These are phyloP conservation scores for Populus nigra DNA, from an alignment of 345 rosid species.

Conservation along the genomic window DNA sequence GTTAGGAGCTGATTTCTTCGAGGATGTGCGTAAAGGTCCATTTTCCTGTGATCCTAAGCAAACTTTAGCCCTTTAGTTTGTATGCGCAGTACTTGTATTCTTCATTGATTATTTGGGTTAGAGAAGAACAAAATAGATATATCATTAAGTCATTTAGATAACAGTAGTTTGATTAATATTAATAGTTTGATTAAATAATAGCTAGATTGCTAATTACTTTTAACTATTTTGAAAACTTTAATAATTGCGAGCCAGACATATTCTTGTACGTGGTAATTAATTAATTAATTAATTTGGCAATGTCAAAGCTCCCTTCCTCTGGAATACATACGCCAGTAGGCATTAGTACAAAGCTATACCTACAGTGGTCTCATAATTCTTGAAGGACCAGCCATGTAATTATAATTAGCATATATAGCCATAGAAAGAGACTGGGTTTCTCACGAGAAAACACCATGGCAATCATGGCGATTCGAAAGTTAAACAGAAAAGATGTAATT, in stretches of 20 bases:
- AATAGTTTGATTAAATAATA: too few species aligned
- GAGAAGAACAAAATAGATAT: neutral
- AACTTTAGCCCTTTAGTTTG: neutral
- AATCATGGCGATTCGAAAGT: constrained; percentile 3
- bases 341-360: neutral
- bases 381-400: neutral
- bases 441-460: neutral
- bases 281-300: neutral
- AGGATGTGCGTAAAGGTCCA: neutral
- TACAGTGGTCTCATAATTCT: neutral
- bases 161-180: too few species aligned
- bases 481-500: neutral
- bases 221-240: neutral
- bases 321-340: neutral
- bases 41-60: neutral
- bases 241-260: neutral
- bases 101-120: neutral
- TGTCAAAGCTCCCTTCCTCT: neutral
- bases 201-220: neutral
- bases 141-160: too few species aligned
- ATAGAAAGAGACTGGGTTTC: neutral
- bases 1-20: neutral
- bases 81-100: neutral
- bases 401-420: neutral
- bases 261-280: neutral